These are phyloP conservation scores for Gremmenia infestans DNA, from an alignment of 2,329 filamentous ascomycete genomes.

Conservation along the genomic window DNA sequence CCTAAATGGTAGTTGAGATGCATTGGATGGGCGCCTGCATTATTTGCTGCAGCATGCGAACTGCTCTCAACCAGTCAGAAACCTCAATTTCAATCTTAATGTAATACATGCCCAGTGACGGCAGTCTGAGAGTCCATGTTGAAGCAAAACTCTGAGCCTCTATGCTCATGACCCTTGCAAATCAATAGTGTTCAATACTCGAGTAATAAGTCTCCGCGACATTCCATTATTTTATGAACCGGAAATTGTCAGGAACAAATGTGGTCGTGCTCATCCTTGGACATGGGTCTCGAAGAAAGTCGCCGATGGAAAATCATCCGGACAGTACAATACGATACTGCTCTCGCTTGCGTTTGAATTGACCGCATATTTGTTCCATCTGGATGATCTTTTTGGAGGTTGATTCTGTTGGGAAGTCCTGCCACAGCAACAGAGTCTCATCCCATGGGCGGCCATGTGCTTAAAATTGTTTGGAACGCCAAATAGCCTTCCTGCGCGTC, in stretches of 20 bases:
- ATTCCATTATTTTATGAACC: not conserved
- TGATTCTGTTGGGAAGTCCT: not conserved
- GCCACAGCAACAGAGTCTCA: not conserved
- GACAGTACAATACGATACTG: not conserved
- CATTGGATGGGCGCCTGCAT: constrained; percentile 3
- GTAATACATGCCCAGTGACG: not conserved
- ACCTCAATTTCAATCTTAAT: too few relatives aligned
- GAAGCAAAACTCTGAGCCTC: not conserved
- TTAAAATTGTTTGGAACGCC: not conserved
- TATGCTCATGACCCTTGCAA: not conserved
- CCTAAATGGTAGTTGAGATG: not conserved
- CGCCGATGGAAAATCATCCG: not conserved
- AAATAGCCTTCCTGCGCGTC: not conserved
- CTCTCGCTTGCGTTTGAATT: not conserved
- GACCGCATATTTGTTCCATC: not conserved
- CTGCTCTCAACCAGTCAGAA: not conserved
- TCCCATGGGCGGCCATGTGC: not conserved
- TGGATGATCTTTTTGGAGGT: not conserved
- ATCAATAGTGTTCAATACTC: not conserved
- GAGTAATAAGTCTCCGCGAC: not conserved
- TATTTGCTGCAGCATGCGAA: not conserved
- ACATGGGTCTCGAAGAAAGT: not conserved
- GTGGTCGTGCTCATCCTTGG: not conserved
- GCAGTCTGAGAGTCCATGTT: not conserved
- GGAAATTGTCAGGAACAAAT: not conserved